Percentiles rank a stretch among this genome's conserved stretches.
Evolutionary conservation across 2,329 filamentous ascomycete genomes (phyloP).

Genomic region (Cladobotryum protrusum): DNA sequence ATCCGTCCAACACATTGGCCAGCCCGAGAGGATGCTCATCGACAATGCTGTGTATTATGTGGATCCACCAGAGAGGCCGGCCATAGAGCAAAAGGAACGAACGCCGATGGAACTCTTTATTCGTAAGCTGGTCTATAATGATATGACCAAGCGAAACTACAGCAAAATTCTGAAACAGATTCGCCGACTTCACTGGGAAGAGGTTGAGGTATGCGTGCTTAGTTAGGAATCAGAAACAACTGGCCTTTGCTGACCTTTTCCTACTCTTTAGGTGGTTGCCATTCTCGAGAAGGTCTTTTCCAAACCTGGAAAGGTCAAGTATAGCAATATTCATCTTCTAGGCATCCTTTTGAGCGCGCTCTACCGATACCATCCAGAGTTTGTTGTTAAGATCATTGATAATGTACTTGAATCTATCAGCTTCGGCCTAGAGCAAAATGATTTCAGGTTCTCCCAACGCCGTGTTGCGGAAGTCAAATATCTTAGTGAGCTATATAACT

Average conservation of each 20-base stretch:
- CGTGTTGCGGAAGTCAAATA: constrained; percentile 95
- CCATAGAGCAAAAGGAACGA: constrained; percentile 93
- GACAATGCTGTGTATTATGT: constrained; percentile 98
- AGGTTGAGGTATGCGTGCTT: constrained; percentile 57
- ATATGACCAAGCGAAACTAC: constrained; percentile 90
- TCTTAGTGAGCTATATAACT: constrained; percentile 93
- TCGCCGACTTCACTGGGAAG: constrained; percentile 95
- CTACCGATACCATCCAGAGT: constrained; percentile 85
- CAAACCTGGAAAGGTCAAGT: constrained; percentile 95
- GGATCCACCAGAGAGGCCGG: constrained; percentile 85
- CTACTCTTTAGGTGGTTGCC: constrained; percentile 52
- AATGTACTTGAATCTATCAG: constrained; percentile 83
- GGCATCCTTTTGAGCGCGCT: constrained; percentile 84
- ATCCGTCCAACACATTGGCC: constrained; percentile 86
- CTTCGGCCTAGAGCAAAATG: constrained; percentile 86
- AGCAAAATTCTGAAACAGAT: constrained; percentile 92
- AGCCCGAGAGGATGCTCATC: constrained; percentile 95
- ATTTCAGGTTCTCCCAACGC: constrained; percentile 95
- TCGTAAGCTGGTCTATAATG: constrained; percentile 84
- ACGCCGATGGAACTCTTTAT: constrained; percentile 91
- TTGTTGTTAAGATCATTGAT: constrained; percentile 87
- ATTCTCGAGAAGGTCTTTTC: constrained; percentile 88
- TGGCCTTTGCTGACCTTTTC: constrained; percentile 2
- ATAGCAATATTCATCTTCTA: constrained; percentile 90
- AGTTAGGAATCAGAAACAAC: not conserved